Base-by-base conservation (phyloP, 345 rosid species). In the Citrus glauca region DNA sequence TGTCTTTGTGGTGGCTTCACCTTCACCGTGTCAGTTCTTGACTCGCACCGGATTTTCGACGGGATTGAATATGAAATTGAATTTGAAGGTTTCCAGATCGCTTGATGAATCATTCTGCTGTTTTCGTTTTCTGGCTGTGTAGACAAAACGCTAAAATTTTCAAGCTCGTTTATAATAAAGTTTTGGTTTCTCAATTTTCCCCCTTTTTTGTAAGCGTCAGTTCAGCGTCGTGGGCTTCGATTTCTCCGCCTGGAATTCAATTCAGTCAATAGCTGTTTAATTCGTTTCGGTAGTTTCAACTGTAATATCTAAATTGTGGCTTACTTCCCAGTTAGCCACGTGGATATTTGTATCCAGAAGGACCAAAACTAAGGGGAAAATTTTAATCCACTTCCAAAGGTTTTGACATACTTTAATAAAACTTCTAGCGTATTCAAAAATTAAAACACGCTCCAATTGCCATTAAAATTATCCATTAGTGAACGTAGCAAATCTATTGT, bases 71-170 rank as follows among this genome's bases (percentile, higher is more conserved):
- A 42, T 37, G 94, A 85, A 81, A 91, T 63, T 37, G 94, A 85
- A 79, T 89, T 63, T 37, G 85, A 71, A 76, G 93, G 86, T 66
- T 86, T 89, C 24, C 88, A 77, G 63, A 92, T 77, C 17, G 92
- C 80, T 55, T 75, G 86, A 9, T 84, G 85, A 50, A 79, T 64
- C 88, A 86, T 83, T 70, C 33, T 64, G 16, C 14, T 38, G 70
- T 35, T 14, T 61, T 14, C 10, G 5, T 8, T 66, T 2, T 33
- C 1, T 45, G 50, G 50, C 3, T 4, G 28, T 2, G 74, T 8
- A 27, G 5, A 19, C 19, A 53, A 30, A 30, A 50, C 4, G 27
- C 48, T 7, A 1, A 8, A 30, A 20, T 19, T 9, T 50, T 28
- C 1, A 0, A 0, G 37, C 4, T 42, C 50, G 67, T 2, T 37